phyloP scores from a whole-genome alignment of 2,329 filamentous ascomycete genomes.

The Ceratocystis destructans region DNA sequence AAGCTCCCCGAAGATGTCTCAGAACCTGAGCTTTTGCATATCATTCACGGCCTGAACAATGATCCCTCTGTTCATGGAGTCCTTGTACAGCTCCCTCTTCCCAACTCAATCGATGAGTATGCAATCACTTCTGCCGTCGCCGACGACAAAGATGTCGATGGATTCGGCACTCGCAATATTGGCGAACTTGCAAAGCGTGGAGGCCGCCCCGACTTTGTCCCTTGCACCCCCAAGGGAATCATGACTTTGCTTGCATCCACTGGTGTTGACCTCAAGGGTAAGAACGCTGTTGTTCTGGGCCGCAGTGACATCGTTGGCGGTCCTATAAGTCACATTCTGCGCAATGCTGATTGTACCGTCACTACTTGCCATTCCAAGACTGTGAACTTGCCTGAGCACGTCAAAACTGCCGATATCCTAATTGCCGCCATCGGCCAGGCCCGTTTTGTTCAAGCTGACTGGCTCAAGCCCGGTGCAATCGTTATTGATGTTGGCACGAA shows the following conservation, averaged over 20 bases:
- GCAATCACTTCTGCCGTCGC: conserved; percentile 77
- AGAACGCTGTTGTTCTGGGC: conserved; percentile 87
- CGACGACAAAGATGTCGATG: conserved; percentile 94
- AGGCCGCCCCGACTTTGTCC: conserved; percentile 74
- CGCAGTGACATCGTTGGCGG: conserved; percentile 96
- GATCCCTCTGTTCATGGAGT: conserved; percentile 79
- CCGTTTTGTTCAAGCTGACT: conserved; percentile 82
- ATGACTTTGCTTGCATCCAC: conserved; percentile 82
- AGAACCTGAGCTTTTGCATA: conserved; percentile 73
- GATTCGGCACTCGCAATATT: conserved; percentile 87
- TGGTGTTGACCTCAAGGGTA: conserved; percentile 71
- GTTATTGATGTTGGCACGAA: conserved; percentile 98
- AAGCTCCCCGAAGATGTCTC: conserved; percentile 70
- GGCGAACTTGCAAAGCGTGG: conserved; percentile 94
- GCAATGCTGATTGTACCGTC: conserved; percentile 91
- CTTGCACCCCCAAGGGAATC: conserved; percentile 93
- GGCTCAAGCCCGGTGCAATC: conserved; percentile 87
- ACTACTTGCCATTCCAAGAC: conserved; percentile 93
- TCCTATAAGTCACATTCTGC: conserved; percentile 88
- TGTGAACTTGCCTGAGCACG: conserved; percentile 52
- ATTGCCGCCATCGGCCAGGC: conserved; percentile 84
- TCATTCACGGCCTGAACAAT: conserved; percentile 72
- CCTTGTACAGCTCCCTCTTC: conserved; percentile 83
- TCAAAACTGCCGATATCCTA: conserved; percentile 78
- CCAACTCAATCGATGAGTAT: conserved; percentile 81